A percentile compares a stretch with the other conserved stretches of the same genome.
These are phyloP conservation scores for Phragmites australis DNA, from an alignment of 176 grass and related monocot species.

Conservation along the genomic window DNA sequence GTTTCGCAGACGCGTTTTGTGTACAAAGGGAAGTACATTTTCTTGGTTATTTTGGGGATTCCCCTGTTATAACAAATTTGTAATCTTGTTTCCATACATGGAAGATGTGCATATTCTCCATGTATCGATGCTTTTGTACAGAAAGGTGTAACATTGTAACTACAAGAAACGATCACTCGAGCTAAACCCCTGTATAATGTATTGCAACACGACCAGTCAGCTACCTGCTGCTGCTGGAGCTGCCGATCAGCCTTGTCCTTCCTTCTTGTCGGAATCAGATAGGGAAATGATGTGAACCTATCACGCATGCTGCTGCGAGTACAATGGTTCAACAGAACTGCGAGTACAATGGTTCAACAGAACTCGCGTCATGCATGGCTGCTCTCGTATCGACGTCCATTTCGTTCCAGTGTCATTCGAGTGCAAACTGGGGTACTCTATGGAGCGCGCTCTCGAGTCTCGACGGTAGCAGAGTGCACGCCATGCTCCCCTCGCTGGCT, in stretches of 20 bases:
- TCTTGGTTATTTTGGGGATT: neutral
- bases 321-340: no score
- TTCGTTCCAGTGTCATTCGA: no score
- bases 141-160: neutral
- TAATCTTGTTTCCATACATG: neutral
- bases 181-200: neutral
- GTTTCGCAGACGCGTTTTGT: neutral
- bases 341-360: neutral
- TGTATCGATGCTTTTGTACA: neutral
- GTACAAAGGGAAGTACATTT: slow-evolving; percentile 1
- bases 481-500: no score
- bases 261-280: neutral
- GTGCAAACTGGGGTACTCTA: no score
- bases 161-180: neutral
- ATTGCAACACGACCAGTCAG: neutral
- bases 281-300: neutral
- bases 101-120: neutral
- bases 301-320: neutral
- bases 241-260: neutral
- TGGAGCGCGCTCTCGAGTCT: no score
- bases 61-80: slow-evolving; percentile 7
- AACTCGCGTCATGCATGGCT: neutral
- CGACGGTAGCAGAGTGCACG: no score
- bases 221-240: neutral
- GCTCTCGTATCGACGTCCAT: no score